phyloP scores from a whole-genome alignment of 805 yeast species.

The Ogataea degrootiae region DNA sequence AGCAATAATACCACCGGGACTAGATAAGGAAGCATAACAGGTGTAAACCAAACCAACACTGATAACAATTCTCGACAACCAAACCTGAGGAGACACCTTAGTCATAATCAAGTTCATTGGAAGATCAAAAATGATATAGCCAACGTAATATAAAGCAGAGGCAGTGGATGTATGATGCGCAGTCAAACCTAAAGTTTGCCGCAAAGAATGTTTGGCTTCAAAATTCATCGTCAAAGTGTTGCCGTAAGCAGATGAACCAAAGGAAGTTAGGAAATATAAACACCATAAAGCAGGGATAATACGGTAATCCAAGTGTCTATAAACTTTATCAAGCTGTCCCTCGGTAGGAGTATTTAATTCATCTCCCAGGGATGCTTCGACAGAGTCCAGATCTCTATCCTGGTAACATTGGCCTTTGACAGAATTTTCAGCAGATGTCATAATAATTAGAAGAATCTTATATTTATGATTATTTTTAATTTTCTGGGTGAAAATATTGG shows the following conservation, averaged over 20 bases:
- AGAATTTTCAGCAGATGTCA: neutral
- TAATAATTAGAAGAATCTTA: neutral
- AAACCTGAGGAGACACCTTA: conserved; percentile 74
- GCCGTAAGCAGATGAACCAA: conserved; percentile 75
- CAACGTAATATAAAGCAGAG: conserved; percentile 77
- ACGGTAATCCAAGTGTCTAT: conserved; percentile 60
- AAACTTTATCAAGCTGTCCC: conserved; percentile 42
- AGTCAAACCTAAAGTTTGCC: conserved; percentile 44
- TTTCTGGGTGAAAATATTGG: no score
- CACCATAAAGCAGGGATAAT: conserved; percentile 83
- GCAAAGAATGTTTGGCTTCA: conserved; percentile 55
- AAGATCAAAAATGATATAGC: conserved; percentile 76
- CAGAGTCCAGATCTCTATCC: neutral
- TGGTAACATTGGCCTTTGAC: neutral
- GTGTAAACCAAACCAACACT: conserved; percentile 74
- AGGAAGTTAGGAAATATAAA: conserved; percentile 71
- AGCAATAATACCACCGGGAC: conserved; percentile 60
- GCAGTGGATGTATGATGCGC: conserved; percentile 65
- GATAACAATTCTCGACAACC: conserved; percentile 76
- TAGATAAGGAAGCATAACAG: conserved; percentile 62
- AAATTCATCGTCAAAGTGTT: conserved; percentile 75
- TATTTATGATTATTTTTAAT: no score
- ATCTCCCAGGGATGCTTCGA: neutral
- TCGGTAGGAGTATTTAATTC: neutral
- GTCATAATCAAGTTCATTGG: conserved; percentile 89